These are phyloP conservation scores for Melastoma malabathricum DNA, from an alignment of 345 rosid genomes.

Conservation along the genomic window DNA sequence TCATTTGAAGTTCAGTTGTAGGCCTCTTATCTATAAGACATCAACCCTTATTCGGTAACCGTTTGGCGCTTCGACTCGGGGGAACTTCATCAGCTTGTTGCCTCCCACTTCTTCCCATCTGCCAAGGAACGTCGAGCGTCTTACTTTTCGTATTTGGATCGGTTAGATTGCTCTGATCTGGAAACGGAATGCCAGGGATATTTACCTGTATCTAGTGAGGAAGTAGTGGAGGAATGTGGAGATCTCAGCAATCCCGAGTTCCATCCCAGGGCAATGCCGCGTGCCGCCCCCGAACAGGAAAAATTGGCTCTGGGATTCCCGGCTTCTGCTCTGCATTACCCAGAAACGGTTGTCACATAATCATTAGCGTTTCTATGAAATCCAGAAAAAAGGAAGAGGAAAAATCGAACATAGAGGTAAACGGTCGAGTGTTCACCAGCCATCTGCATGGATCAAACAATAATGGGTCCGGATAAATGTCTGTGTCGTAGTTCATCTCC, in stretches of 20 bases:
- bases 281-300: slow-evolving; percentile 81
- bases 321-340: slow-evolving; percentile 36
- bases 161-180: no score
- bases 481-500: slow-evolving; percentile 61
- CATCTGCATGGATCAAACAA: slow-evolving; percentile 82
- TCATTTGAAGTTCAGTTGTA: no score
- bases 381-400: not conserved
- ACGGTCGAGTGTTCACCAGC: slow-evolving; percentile 24
- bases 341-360: no score
- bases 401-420: no score
- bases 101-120: slow-evolving; percentile 52
- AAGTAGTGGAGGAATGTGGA: slow-evolving; percentile 85
- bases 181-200: not conserved
- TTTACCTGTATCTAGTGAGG: slow-evolving; percentile 62
- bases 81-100: slow-evolving; percentile 23
- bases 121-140: slow-evolving; percentile 4
- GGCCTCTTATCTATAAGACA: not conserved
- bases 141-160: not conserved
- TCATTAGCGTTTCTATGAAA: no score
- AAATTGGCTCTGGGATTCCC: slow-evolving; percentile 51
- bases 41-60: slow-evolving; percentile 22
- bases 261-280: slow-evolving; percentile 85
- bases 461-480: slow-evolving; percentile 46
- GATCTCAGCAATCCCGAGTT: slow-evolving; percentile 72
- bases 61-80: slow-evolving; percentile 50